Evolutionary conservation across 1,284 basidiomycete genomes (phyloP).

Genomic region (Rhodotorula sp.): DNA sequence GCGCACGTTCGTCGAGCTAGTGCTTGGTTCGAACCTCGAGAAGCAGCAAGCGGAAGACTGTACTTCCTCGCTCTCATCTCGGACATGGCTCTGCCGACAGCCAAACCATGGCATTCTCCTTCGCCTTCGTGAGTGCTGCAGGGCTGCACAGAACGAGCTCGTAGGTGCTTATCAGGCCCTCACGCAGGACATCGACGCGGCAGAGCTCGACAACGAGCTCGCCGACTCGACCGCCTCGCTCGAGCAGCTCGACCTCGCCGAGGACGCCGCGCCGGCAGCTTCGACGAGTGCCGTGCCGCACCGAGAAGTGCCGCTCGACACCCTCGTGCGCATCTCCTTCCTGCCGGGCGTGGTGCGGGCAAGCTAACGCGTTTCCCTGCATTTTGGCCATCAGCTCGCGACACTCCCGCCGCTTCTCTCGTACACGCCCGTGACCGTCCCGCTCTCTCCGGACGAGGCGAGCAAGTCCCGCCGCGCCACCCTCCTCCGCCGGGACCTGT

Average conservation of each 20-base stretch:
- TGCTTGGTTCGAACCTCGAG: no score
- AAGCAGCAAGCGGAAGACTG: no score
- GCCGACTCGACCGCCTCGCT: conserved; percentile 16
- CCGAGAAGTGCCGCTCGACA: conserved; percentile 8
- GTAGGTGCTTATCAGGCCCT: not conserved
- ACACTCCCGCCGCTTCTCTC: conserved; percentile 48
- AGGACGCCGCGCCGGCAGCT: not conserved
- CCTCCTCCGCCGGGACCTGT: conserved; percentile 78
- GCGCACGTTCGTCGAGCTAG: no score
- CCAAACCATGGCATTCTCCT: conserved; percentile 31
- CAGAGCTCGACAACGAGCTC: conserved; percentile 42
- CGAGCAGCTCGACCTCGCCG: not conserved
- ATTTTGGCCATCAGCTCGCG: conserved; percentile 31
- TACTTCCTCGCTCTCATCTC: no score
- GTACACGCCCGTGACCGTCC: conserved; percentile 46
- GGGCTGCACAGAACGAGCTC: fast-evolving
- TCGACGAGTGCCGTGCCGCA: conserved; percentile 20
- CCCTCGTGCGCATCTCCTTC: conserved; percentile 14
- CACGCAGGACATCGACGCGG: conserved; percentile 28
- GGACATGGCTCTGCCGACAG: not conserved
- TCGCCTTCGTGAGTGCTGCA: conserved; percentile 20
- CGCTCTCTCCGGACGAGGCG: conserved; percentile 9
- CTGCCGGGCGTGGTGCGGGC: not conserved
- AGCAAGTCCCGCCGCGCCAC: conserved; percentile 48
- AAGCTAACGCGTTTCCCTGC: not conserved